Percentiles rank a stretch among this genome's conserved stretches.
Conservation (phyloP, 2,329 filamentous ascomycete species). For the Neurospora sp. region DNA sequence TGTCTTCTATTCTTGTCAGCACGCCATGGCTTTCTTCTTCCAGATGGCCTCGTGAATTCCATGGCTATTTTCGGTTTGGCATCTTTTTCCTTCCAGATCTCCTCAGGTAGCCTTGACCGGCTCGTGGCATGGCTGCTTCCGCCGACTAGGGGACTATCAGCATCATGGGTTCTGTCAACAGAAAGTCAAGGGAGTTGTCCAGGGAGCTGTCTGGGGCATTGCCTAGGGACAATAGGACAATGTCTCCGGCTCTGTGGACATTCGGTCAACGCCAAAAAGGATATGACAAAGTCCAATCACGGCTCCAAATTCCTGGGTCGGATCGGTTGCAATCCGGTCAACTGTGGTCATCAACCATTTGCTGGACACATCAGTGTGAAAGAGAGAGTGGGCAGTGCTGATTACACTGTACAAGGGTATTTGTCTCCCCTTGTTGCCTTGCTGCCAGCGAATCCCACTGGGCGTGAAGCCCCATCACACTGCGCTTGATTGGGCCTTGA, state of each 20-base stretch:
- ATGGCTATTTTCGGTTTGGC: background rate
- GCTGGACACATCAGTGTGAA: background rate
- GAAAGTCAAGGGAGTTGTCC: background rate
- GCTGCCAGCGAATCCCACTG: conserved; percentile 12
- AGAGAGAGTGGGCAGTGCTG: background rate
- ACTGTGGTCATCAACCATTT: background rate
- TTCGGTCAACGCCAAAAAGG: background rate
- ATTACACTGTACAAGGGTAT: background rate
- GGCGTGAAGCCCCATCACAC: conserved; percentile 12
- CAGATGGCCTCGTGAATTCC: background rate
- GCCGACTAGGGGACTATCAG: background rate
- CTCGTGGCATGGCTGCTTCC: background rate
- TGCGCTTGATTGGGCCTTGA: conserved; percentile 11
- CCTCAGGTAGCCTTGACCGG: background rate
- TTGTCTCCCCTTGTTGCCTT: conserved; percentile 6
- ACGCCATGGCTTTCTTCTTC: background rate
- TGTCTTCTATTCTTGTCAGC: background rate
- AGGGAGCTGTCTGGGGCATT: background rate
- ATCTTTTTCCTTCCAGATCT: background rate
- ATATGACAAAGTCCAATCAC: background rate
- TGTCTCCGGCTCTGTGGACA: too few relatives aligned
- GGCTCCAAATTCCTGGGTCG: background rate
- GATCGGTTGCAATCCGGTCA: background rate
- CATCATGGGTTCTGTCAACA: background rate
- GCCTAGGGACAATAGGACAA: background rate